Evolutionary conservation across 169 alveolate species (phyloP), one percentile per base, ranked within the genome.

Genomic region (Plasmodium malariae): DNA sequence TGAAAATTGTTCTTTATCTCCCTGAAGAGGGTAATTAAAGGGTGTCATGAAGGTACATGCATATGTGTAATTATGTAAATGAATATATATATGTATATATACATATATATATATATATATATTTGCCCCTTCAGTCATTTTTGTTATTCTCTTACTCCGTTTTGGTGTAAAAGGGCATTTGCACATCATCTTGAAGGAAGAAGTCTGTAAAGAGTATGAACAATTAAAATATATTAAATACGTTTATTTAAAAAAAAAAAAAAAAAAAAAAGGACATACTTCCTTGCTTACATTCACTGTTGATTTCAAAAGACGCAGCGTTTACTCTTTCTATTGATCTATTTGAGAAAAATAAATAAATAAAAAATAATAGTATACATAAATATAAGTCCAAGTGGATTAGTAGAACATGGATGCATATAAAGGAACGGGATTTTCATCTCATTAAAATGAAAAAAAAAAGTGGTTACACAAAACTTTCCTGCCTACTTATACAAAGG

Each of bases 401-500:
- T n/a, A n/a, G n/a, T n/a, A n/a, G 19, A n/a, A 51, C 26, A 6
- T 5, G 63, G 11, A 17, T 51, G 63, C 63, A 51, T 51, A 51
- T 6, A 6, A n/a, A n/a, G n/a, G n/a, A n/a, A n/a, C n/a, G n/a
- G n/a, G n/a, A n/a, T n/a, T n/a, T n/a, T n/a, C n/a, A n/a, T n/a
- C n/a, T n/a, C n/a, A n/a, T n/a, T n/a, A n/a, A n/a, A n/a, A n/a
- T n/a, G n/a, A n/a, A n/a, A n/a, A n/a, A n/a, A n/a, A n/a, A n/a
- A n/a, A n/a, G n/a, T n/a, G n/a, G n/a, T n/a, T n/a, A n/a, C n/a
- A n/a, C n/a, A n/a, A 14, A 21, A 19, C 4, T 57, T 63, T 21
- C 45, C 24, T 36, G 65, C 60, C 28, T 55, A 76, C 95, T 86
- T 93, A 32, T 87, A 94, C 88, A 71, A 59, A 11, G 97, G 97